Conservation (phyloP, 2,329 filamentous ascomycete genomes). For the Thyridium curvatum region DNA sequence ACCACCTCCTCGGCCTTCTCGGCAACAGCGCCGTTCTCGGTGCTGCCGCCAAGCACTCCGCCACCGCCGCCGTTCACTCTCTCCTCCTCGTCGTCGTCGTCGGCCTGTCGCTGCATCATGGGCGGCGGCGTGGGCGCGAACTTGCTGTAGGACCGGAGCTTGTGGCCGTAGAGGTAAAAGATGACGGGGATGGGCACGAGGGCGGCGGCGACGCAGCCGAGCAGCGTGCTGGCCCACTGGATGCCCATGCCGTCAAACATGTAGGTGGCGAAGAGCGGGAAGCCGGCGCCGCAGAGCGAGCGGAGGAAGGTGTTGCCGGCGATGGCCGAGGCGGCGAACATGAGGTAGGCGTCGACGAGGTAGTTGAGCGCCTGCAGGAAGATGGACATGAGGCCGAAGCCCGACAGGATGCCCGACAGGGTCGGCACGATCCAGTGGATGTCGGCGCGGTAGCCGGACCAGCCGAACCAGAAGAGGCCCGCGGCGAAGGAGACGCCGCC, state of each 20-base stretch:
- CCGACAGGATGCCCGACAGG: slow-evolving; percentile 56
- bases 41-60: background rate
- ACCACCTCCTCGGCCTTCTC: slow-evolving; percentile 10
- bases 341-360: slow-evolving; percentile 67
- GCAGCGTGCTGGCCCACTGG: slow-evolving; percentile 54
- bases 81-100: slow-evolving; percentile 11
- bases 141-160: slow-evolving; percentile 47
- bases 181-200: slow-evolving; percentile 57
- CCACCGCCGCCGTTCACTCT: background rate
- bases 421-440: slow-evolving; percentile 62
- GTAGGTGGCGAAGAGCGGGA: slow-evolving; percentile 71
- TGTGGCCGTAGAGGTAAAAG: slow-evolving; percentile 55
- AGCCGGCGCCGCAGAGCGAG: slow-evolving; percentile 69
- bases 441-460: slow-evolving; percentile 53
- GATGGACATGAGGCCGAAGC: slow-evolving; percentile 75
- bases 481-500: slow-evolving; percentile 54
- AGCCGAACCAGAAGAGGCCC: slow-evolving; percentile 74
- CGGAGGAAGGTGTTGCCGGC: slow-evolving; percentile 78
- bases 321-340: slow-evolving; percentile 72
- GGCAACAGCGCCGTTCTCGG: background rate
- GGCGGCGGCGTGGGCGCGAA: slow-evolving; percentile 43
- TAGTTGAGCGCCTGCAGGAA: slow-evolving; percentile 80
- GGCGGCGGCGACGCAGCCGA: slow-evolving; percentile 51
- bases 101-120: slow-evolving; percentile 5
- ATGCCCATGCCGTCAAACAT: slow-evolving; percentile 61